Percentiles rank a stretch among this genome's conserved stretches.
phyloP scores from a whole-genome alignment of 2,329 filamentous ascomycete genomes.

The Akanthomyces uredinophilus region DNA sequence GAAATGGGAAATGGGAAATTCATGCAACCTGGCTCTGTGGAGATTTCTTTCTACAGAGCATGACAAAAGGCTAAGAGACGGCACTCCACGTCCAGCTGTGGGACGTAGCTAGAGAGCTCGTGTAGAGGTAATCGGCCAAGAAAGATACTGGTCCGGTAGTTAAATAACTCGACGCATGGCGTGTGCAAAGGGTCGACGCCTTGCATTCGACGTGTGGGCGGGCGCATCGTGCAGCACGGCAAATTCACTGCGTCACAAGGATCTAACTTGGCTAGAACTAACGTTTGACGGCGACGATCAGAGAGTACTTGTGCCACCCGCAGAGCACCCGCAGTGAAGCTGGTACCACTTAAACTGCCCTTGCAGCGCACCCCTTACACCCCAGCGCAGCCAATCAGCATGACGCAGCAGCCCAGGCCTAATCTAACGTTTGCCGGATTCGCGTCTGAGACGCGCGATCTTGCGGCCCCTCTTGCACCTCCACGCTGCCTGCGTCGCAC shows the following conservation, averaged over 20 bases:
- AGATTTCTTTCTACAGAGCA: too few relatives aligned
- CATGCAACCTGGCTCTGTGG: too few relatives aligned
- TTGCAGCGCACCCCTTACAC: background rate
- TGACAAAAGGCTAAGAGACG: too few relatives aligned
- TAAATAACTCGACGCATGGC: background rate
- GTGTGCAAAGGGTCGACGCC: background rate
- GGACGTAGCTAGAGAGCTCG: too few relatives aligned
- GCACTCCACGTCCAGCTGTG: too few relatives aligned
- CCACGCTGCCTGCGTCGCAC: background rate
- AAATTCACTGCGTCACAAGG: background rate
- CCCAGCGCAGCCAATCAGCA: background rate
- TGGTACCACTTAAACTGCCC: slow-evolving; percentile 5
- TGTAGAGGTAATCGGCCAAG: too few relatives aligned
- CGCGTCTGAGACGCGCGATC: slow-evolving; percentile 11
- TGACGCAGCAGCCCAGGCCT: background rate
- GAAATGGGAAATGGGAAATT: too few relatives aligned
- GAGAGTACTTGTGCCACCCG: background rate
- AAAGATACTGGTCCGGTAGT: too few relatives aligned
- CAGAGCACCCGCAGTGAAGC: background rate
- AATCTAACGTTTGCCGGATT: background rate
- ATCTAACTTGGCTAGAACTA: too few relatives aligned
- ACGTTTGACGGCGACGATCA: background rate
- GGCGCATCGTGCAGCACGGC: background rate
- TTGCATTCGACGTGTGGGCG: too few relatives aligned
- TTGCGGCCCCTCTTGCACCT: background rate